Evolutionary conservation across 768 basidiomycete species (phyloP), one percentile per base, ranked within the genome.

Genomic region (Leucosporidium scottii): DNA sequence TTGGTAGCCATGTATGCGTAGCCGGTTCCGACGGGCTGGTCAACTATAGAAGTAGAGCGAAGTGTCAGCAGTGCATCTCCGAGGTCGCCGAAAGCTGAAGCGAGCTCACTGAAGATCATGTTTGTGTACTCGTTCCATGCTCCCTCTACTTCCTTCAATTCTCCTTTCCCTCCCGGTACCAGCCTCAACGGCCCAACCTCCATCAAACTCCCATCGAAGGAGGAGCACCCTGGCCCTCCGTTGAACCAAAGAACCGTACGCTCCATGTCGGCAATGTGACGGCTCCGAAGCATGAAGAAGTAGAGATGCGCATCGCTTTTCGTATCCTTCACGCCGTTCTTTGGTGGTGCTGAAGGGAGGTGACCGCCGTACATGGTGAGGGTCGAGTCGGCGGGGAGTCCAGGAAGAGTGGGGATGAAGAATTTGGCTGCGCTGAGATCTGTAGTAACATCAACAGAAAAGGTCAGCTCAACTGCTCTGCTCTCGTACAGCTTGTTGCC

Each of bases 131-230:
- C 94, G 76, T 98, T 93, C 94, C 94, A 98, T 3, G 72, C 66
- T 13, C 93, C 93, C 31, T 93, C 92, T 9, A 55, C 64, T 70
- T 91, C 87, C 13, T 85, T 81, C 25, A 85, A 83, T 73, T 84
- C 84, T 69, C 93, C 83, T 5, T 87, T 84, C 64, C 89, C 86
- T 21, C 85, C 80, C 61, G 85, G 83, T 74, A 91, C 88, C 78
- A 87, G 79, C 71, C 84, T 77, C 85, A 91, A 94, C 6, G 94
- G 93, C 0, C 94, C 94, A n/a, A 93, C 82, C 74, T 98, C 94
- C 91, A 98, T 93, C 87, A 98, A 88, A 23, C 93, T 83, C 30
- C 94, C 94, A 74, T 98, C 94, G 76, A 98, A 97, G 1, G 90
- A 92, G 0, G 93, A 96, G 78, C 96, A 98, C 34, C 96, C 53